Conservation (phyloP, 306 rosid genomes). For the Dryas alaskensis region DNA sequence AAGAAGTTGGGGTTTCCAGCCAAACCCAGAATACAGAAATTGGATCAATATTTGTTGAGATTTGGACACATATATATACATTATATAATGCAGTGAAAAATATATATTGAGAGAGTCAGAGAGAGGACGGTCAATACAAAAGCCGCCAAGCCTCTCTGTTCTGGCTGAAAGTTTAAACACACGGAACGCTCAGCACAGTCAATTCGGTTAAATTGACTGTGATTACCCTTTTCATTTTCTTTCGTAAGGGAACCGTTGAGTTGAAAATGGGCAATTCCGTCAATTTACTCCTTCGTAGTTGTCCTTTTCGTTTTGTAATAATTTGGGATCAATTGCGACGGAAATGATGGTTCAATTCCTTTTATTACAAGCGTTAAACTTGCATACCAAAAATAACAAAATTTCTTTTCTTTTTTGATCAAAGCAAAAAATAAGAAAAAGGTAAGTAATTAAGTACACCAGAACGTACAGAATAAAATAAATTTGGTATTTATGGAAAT, state of each 20-base stretch:
- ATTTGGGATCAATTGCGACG: too few species aligned
- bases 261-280: neutral
- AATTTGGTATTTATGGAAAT: too few species aligned
- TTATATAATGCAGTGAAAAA: neutral
- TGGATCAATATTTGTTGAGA: neutral
- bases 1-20: constrained; percentile 9
- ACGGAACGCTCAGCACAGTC: neutral
- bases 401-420: too few species aligned
- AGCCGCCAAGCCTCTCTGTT: constrained; percentile 31
- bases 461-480: too few species aligned
- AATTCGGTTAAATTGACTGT: constrained; percentile 30
- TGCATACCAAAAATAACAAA: too few species aligned
- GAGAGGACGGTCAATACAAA: constrained; percentile 4
- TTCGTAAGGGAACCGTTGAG: too few species aligned
- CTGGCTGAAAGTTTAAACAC: constrained; percentile 10
- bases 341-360: too few species aligned
- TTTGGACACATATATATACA: neutral
- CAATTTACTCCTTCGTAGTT: neutral
- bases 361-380: too few species aligned
- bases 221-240: constrained; percentile 11
- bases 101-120: neutral
- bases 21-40: constrained; percentile 20
- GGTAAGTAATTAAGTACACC: too few species aligned
- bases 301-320: neutral
- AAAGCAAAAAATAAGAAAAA: too few species aligned